These are phyloP conservation scores for Camelina laxa DNA, from an alignment of 345 rosid genomes.

Conservation along the genomic window DNA sequence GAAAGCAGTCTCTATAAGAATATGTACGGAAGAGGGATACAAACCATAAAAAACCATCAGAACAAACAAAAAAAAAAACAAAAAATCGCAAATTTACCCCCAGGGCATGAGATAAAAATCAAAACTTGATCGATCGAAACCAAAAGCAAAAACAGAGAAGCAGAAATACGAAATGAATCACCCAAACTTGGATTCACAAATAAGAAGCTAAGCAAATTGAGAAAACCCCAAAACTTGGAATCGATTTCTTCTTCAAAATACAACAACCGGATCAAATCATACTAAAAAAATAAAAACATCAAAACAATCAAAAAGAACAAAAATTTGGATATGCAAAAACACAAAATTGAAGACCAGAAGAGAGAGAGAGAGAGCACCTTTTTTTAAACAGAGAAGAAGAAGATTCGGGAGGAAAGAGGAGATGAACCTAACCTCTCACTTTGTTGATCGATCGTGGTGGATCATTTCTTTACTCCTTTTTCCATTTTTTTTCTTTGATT, in stretches of 20 bases:
- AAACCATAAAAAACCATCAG: neutral
- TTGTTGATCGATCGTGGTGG: conserved; percentile 31
- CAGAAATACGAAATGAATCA: neutral
- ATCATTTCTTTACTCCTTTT: conserved; percentile 36
- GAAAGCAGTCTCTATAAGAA: conserved; percentile 5
- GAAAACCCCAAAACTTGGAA: conserved; percentile 14
- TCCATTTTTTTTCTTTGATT: conserved; percentile 20
- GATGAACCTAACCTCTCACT: conserved; percentile 42
- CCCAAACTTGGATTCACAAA: conserved; percentile 23
- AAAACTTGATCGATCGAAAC: conserved; percentile 7
- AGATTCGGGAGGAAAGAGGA: conserved; percentile 27
- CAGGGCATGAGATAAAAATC: conserved; percentile 18
- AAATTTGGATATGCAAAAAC: neutral
- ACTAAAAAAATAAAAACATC: neutral
- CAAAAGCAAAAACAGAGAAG: conserved; percentile 23
- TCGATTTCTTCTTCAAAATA: conserved; percentile 27
- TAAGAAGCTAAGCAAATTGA: neutral
- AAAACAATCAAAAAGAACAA: conserved; percentile 2
- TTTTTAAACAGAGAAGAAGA: neutral
- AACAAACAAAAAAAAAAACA: neutral
- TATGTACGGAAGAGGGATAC: neutral
- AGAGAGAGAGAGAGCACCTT: neutral
- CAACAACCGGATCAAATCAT: conserved; percentile 42
- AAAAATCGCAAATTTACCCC: neutral
- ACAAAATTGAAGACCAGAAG: neutral